A percentile compares a stretch with the other conserved stretches of the same genome.
Conservation (phyloP, 371 early-diverging fungal genomes). For the Syncephalastrum sp. region DNA sequence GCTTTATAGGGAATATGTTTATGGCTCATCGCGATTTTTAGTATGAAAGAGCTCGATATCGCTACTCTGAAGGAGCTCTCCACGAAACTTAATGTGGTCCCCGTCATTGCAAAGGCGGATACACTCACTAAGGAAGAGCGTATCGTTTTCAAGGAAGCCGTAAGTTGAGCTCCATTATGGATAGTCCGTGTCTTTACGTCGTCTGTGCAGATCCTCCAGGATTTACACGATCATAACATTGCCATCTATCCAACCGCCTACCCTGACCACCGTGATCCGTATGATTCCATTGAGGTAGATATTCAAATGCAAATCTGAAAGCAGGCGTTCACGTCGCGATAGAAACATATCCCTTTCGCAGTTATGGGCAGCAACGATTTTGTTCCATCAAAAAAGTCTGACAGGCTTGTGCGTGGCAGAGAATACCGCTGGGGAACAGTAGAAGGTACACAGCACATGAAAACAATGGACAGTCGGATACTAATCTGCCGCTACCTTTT, state of each 20-base stretch:
- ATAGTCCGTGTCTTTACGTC: neutral
- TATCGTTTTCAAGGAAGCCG: constrained; percentile 66
- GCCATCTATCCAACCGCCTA: constrained; percentile 66
- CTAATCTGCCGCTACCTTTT: constrained; percentile 1
- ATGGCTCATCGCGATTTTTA: constrained; percentile 7
- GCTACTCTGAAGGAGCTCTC: constrained; percentile 82
- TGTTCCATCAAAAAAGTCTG: constrained; percentile 62
- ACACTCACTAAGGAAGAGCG: constrained; percentile 68
- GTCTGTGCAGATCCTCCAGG: constrained; percentile 55
- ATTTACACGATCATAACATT: constrained; percentile 72
- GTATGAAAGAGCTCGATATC: constrained; percentile 89
- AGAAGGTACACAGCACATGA: constrained; percentile 59
- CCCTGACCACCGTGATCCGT: constrained; percentile 60
- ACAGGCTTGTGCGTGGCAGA: constrained; percentile 74
- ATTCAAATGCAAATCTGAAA: neutral
- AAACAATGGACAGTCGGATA: neutral
- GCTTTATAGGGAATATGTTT: neutral
- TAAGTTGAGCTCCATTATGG: constrained; percentile 17
- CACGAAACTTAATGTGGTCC: constrained; percentile 85
- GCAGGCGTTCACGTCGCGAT: neutral
- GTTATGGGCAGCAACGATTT: constrained; percentile 88
- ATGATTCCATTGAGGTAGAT: constrained; percentile 67
- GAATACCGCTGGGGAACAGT: constrained; percentile 98
- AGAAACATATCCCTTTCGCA: constrained; percentile 83
- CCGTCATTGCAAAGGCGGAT: constrained; percentile 78